Evolutionary conservation across 2,329 filamentous ascomycete genomes (phyloP).

Genomic region (Cladophialophora carrionii): DNA sequence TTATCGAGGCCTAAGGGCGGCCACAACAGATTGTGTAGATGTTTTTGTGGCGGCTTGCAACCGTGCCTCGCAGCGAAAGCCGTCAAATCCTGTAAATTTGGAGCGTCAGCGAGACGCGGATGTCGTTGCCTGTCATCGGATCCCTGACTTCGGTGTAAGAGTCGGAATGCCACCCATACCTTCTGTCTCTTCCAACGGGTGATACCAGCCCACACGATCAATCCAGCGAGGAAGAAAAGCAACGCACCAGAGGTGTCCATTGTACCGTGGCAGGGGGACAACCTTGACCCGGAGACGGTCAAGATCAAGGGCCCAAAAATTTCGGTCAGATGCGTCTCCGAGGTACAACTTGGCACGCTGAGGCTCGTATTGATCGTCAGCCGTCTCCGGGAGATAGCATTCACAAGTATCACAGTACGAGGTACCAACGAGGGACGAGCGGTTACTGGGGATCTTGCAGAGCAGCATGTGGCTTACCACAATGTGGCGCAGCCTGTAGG

Average conservation of each 20-base stretch:
- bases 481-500: neutral
- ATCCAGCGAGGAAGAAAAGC: neutral
- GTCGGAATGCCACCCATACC: slow-evolving; percentile 1
- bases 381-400: neutral
- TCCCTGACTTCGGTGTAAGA: neutral
- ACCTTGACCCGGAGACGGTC: neutral
- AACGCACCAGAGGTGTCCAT: slow-evolving; percentile 1
- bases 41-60: slow-evolving; percentile 51
- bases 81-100: slow-evolving; percentile 5
- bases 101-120: neutral
- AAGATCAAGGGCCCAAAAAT: neutral
- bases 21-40: slow-evolving; percentile 48
- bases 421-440: neutral
- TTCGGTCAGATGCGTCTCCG: neutral
- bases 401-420: neutral
- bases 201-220: slow-evolving; percentile 1
- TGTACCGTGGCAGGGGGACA: neutral
- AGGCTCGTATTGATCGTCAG: neutral
- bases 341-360: neutral
- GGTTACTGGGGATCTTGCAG: neutral
- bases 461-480: neutral
- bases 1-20: slow-evolving; percentile 19
- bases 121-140: neutral
- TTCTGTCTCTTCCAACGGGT: neutral
- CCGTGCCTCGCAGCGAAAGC: slow-evolving; percentile 43